Evolutionary conservation across 1,284 basidiomycete species (phyloP), one percentile per base, ranked within the genome.

Genomic region (Leccinum angustisporum): DNA sequence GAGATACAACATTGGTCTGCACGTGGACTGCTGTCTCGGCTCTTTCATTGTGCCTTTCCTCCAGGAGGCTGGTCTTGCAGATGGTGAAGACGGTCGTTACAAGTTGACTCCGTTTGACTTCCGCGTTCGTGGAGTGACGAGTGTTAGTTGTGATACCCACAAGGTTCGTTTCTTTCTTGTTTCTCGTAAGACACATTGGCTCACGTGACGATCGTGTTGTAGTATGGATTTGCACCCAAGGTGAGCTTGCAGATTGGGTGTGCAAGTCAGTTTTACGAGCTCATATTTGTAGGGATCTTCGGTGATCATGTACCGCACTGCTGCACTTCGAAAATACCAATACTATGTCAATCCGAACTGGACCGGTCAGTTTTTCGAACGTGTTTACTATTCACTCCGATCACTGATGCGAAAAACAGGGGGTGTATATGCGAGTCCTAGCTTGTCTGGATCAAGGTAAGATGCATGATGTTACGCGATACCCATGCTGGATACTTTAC

Each of bases 1-100:
- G 61, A 82, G 80, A 62, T 76, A 95, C 75, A 90, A 91, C 25
- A 83, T 96, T 60, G 94, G 95, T 2, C 77, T 98, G 30, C 97
- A 99, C 74, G 96, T 97, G 63, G 94, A 96, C 69, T 95, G 94
- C 75, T 97, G 95, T 75, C 81, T 97, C 16, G 95, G 95, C 2
- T 92, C 90, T 57, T 97, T 97, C 77, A 90, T 97, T 67, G 84
- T 97, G 66, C 92, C 95, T 0, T 98, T 94, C 81, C 82, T 97
- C 43, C 89, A 92, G 67, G 75, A 76, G 57, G 76, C 82, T 30
- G 84, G 84, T 16, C 73, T 86, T n/a, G 72, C 84, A 3, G 75
- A 77, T 9, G 84, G 84, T 2, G 77, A 81, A 68, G 73, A 79
- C 50, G 83, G 83, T 21, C 78, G 77, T 63, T 86, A 80, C 67